Base-by-base conservation (phyloP, 495 filamentous ascomycete species). In the Delitschia confertaspora region DNA sequence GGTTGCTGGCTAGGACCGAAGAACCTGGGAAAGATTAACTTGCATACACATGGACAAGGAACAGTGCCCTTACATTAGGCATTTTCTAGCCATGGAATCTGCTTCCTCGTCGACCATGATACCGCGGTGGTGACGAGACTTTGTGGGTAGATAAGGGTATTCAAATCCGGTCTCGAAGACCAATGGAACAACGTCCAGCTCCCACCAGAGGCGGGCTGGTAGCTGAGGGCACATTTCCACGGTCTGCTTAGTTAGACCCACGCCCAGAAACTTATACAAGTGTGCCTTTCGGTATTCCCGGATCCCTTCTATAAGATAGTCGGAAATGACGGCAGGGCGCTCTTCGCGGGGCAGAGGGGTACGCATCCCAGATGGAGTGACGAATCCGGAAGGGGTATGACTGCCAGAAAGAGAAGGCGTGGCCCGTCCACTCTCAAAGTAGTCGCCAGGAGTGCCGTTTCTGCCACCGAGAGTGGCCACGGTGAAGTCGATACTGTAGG, bases 41-140 rank as follows among this genome's bases (percentile, higher is more conserved):
- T 9, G 8, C 10, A n/a, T 20, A 31, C 42, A 44, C 17, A 36
- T 22, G 25, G 42, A 18, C 13, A 16, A 13, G 23, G 20, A 29
- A 14, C 1, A 45, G 33, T 2, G 17, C 38, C 59, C 70, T 42
- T 57, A 81, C 78, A 79, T 74, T 31, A 86, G 73, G 57, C 82
- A 86, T 67, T 88, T 89, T 21, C 85, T 72, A 2, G 78, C 80
- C 76, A 89, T 84, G 0, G 83, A 83, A 55, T 93, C 86, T 2
- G 86, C 84, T 60, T 89, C 82, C 56, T 93, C 86, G 48, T 88
- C 86, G 9, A 86, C 71, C 50, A 75, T 77, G 5, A 63, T 58
- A 26, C n/a, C n/a, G n/a, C n/a, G n/a, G n/a, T 74, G 65, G 71
- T 72, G 72, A 57, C 32, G 44, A 4, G 4, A 5, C 66, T 65